Evolutionary conservation across 805 yeast genomes (phyloP).

Genomic region (Spathaspora boniae): DNA sequence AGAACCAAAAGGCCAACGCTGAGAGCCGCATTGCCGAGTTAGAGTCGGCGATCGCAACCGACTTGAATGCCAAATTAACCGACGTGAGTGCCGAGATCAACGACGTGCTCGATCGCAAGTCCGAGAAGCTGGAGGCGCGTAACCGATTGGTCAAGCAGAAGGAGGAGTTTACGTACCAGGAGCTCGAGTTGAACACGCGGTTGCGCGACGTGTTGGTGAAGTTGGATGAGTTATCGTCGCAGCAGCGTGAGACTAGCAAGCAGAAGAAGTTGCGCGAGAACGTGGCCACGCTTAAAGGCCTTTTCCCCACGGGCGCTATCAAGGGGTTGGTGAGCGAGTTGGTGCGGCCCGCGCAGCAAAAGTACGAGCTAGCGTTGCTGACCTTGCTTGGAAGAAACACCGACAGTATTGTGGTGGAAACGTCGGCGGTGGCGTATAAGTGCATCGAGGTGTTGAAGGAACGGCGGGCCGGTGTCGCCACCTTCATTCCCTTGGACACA

Average conservation of each 20-base stretch:
- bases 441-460: slow-evolving; percentile 80
- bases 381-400: slow-evolving; percentile 74
- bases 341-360: slow-evolving; percentile 70
- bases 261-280: slow-evolving; percentile 73
- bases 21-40: slow-evolving; percentile 38
- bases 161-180: slow-evolving; percentile 42
- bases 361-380: slow-evolving; percentile 69
- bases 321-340: slow-evolving; percentile 77
- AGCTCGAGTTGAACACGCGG: slow-evolving; percentile 58
- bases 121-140: slow-evolving; percentile 23
- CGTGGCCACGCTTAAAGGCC: slow-evolving; percentile 60
- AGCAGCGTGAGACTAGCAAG: slow-evolving; percentile 68
- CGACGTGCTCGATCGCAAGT: slow-evolving; percentile 26
- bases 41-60: slow-evolving; percentile 32
- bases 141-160: slow-evolving; percentile 29
- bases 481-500: slow-evolving; percentile 85
- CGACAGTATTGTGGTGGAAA: slow-evolving; percentile 84
- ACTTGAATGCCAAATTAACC: slow-evolving; percentile 29
- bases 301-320: slow-evolving; percentile 74
- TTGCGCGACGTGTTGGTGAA: slow-evolving; percentile 56
- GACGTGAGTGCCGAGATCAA: slow-evolving; percentile 29
- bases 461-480: slow-evolving; percentile 79
- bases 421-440: slow-evolving; percentile 60
- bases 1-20: slow-evolving; percentile 32
- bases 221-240: slow-evolving; percentile 72